phyloP scores from a whole-genome alignment of 805 yeast genomes.

The Lachancea meyersii region DNA sequence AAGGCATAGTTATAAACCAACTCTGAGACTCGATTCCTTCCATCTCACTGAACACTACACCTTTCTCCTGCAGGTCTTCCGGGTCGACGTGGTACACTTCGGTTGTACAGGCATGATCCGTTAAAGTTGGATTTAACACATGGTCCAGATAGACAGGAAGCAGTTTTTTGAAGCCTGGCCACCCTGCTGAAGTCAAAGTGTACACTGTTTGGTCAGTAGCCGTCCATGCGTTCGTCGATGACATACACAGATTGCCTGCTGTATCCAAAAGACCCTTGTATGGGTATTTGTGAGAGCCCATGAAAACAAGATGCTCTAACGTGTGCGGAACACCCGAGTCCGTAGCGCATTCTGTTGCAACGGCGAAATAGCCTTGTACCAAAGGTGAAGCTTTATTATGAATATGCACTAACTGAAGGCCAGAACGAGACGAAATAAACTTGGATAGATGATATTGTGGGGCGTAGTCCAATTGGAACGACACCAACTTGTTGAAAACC shows the following conservation, averaged over 20 bases:
- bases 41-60: slow-evolving; percentile 97
- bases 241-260: slow-evolving; percentile 75
- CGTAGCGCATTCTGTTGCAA: slow-evolving; percentile 83
- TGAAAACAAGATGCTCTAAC: slow-evolving; percentile 84
- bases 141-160: slow-evolving; percentile 91
- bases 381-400: slow-evolving; percentile 73
- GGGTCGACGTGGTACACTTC: slow-evolving; percentile 96
- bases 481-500: slow-evolving; percentile 39
- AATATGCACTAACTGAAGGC: slow-evolving; percentile 71
- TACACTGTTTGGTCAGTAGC: slow-evolving; percentile 93
- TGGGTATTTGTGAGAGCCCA: slow-evolving; percentile 88
- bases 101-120: slow-evolving; percentile 85
- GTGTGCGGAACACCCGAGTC: slow-evolving; percentile 96
- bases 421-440: slow-evolving; percentile 76
- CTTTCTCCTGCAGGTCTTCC: slow-evolving; percentile 73
- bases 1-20: slow-evolving; percentile 56
- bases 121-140: slow-evolving; percentile 71
- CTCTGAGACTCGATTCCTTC: slow-evolving; percentile 82
- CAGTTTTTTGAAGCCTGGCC: slow-evolving; percentile 84
- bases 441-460: slow-evolving; percentile 59
- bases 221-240: slow-evolving; percentile 95
- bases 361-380: slow-evolving; percentile 91
- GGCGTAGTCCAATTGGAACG: slow-evolving; percentile 67
- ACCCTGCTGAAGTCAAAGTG: slow-evolving; percentile 86
- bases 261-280: slow-evolving; percentile 87